Evolutionary conservation across 306 rosid species (phyloP).

Genomic region (Vigna mungo): DNA sequence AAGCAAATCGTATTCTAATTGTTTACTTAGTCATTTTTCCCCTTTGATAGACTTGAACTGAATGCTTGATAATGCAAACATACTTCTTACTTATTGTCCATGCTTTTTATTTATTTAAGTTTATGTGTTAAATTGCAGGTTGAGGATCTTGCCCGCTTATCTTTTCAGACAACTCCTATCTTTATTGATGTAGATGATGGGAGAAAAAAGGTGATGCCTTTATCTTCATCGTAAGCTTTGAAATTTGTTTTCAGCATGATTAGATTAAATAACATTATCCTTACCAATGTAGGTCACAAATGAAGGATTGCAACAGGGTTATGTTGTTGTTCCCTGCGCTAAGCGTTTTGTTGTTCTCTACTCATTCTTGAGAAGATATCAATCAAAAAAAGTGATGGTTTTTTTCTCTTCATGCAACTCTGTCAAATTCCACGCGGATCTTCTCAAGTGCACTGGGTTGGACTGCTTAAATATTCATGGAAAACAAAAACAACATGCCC

Average conservation of each 20-base stretch:
- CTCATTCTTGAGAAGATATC: constrained; percentile 78
- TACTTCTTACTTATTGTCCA: constrained; percentile 9
- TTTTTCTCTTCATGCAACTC: constrained; percentile 98
- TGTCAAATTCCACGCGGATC: constrained; percentile 87
- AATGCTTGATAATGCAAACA: constrained; percentile 33
- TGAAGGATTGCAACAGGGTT: constrained; percentile 97
- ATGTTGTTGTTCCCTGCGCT: constrained; percentile 83
- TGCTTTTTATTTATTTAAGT: background rate
- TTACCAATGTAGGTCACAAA: constrained; percentile 73
- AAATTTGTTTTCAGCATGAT: constrained; percentile 23
- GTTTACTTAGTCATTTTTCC: background rate
- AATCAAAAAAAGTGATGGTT: constrained; percentile 90
- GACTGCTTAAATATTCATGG: constrained; percentile 91
- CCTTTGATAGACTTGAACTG: background rate
- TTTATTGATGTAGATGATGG: constrained; percentile 89
- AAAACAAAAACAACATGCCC: constrained; percentile 87
- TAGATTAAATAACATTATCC: constrained; percentile 39
- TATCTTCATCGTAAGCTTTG: background rate
- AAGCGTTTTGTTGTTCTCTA: constrained; percentile 84
- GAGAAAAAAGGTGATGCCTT: constrained; percentile 67
- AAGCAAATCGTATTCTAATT: constrained; percentile 6
- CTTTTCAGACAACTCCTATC: constrained; percentile 74
- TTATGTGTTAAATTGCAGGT: constrained; percentile 58
- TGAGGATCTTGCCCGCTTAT: constrained; percentile 88
- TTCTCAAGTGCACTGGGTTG: constrained; percentile 71